phyloP scores from a whole-genome alignment of 768 basidiomycete genomes.

The Mrakia frigida region DNA sequence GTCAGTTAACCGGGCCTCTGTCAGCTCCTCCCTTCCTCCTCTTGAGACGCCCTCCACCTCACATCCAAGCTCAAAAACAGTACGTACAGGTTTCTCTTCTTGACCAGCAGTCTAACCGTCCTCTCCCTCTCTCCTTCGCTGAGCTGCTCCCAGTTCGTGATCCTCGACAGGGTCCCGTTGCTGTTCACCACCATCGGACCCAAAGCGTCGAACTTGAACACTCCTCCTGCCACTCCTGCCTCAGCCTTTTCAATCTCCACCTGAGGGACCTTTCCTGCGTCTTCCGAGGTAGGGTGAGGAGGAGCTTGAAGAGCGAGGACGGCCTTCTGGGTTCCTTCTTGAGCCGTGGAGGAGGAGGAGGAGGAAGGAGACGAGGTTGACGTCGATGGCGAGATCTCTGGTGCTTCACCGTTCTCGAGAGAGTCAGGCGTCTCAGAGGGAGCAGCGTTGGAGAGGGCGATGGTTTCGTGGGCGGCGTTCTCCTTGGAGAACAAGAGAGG shows the following conservation, averaged over 20 bases:
- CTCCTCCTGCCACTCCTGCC: background rate
- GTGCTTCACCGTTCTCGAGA: too few relatives aligned
- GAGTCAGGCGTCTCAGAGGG: too few relatives aligned
- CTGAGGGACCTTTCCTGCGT: background rate
- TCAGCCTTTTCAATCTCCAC: background rate
- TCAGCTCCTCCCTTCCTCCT: background rate
- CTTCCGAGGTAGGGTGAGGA: background rate
- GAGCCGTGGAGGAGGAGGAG: background rate
- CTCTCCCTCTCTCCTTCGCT: slow-evolving; percentile 56
- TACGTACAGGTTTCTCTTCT: slow-evolving; percentile 51
- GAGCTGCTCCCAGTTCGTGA: slow-evolving; percentile 61
- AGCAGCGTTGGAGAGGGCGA: too few relatives aligned
- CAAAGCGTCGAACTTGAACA: slow-evolving; percentile 13
- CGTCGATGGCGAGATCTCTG: too few relatives aligned
- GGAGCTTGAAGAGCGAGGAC: slow-evolving; percentile 6
- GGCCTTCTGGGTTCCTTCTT: background rate
- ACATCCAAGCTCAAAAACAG: background rate
- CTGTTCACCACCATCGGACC: slow-evolving; percentile 11
- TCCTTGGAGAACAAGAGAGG: too few relatives aligned
- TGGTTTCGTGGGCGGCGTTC: too few relatives aligned
- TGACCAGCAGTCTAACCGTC: slow-evolving; percentile 54
- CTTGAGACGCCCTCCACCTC: background rate
- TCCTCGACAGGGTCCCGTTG: slow-evolving; percentile 58
- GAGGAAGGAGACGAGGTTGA: background rate
- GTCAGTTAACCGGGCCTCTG: background rate